Evolutionary conservation across 2,329 filamentous ascomycete genomes (phyloP), one percentile per base, ranked within the genome.

Genomic region (Cryphonectria naterciae): DNA sequence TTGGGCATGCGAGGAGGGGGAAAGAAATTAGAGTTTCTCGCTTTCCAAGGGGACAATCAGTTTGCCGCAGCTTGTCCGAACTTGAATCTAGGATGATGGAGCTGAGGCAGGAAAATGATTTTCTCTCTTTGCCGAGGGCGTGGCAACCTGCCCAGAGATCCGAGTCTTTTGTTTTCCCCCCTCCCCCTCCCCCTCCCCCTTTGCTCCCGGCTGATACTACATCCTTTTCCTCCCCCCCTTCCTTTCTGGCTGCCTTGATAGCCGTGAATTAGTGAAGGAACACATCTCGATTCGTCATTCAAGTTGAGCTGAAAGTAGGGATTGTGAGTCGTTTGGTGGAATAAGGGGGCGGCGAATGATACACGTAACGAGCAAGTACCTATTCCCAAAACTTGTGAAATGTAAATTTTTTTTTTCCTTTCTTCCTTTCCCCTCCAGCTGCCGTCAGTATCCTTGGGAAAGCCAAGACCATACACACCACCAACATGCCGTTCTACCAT

Each of bases 301-400:
- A 58, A 5, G 54, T 32, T 35, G 54, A 58, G 54, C 54, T 58
- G 54, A 58, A 58, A 32, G 54, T 58, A 58, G 54, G 54, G 54
- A 58, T 58, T 58, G 54, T 58, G 54, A 58, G 54, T 58, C 54
- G 54, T 32, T 8, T 58, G 25, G 28, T 32, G 1, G 54, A 19
- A 58, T 32, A 32, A 32, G 54, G 28, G 54, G 25, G 25, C 11
- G 54, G 25, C 25, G 15, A 58, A 32, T 19, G 5, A 17, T 58
- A 58, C 54, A 58, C 46, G 46, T n/a, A 49, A 49, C 46, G 7
- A n/a, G 11, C 1, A 8, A 10, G 17, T 11, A 32, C 28, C 28
- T 58, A 17, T 17, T 4, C 25, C 46, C 4, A 52, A 19, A 28
- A 35, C 13, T 11, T 58, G 28, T 58, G 5, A 32, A 22, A 28